phyloP scores from a whole-genome alignment of 2,329 filamentous ascomycete genomes.

The Pseudogymnoascus sp. region DNA sequence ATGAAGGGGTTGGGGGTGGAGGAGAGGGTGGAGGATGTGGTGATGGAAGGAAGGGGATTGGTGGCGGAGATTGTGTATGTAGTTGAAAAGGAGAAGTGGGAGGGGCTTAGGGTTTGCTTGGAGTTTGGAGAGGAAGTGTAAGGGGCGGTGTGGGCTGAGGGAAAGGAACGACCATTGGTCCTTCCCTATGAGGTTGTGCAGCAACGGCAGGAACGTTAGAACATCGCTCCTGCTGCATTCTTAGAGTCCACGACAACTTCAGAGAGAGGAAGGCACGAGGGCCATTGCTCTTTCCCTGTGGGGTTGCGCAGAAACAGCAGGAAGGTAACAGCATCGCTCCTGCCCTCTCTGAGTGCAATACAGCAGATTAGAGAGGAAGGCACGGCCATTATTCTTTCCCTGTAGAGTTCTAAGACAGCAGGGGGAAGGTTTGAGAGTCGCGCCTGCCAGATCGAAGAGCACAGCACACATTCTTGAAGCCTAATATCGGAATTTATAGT shows the following conservation, averaged over 20 bases:
- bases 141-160: background rate
- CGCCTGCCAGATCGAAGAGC: background rate
- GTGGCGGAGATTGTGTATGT: constrained; percentile 21
- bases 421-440: background rate
- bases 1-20: constrained; percentile 24
- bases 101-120: constrained; percentile 22
- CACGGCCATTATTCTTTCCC: background rate
- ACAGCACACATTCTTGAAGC: background rate
- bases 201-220: background rate
- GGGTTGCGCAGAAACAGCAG: background rate
- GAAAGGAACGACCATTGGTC: background rate
- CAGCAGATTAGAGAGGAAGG: background rate
- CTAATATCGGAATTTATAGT: too few species aligned
- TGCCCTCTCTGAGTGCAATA: background rate
- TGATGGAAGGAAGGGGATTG: constrained; percentile 18
- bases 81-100: constrained; percentile 24
- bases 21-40: constrained; percentile 20
- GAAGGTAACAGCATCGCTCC: background rate
- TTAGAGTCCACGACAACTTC: background rate
- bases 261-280: background rate
- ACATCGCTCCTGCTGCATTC: background rate
- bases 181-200: background rate
- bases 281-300: background rate
- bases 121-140: constrained; percentile 31
- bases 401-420: background rate